Evolutionary conservation across 805 yeast species (phyloP), one percentile per base, ranked within the genome.

Genomic region (Schwanniomyces pseudopolymorphus): DNA sequence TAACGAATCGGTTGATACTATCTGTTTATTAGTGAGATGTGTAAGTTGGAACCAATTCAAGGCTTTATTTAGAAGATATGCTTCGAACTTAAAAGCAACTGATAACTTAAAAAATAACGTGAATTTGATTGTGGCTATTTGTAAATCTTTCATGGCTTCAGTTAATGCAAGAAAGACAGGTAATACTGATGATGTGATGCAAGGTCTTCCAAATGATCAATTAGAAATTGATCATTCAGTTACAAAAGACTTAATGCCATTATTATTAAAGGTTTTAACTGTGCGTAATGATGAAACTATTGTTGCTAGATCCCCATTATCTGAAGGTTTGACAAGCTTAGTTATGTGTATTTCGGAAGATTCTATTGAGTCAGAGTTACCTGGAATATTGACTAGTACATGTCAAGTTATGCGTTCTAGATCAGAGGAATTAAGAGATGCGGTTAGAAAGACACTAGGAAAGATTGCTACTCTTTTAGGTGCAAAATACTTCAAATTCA

Each of bases 361-460:
- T 1, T 70, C 72, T 20, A 69, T 87, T 22, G 78, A 76, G 16
- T 58, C 73, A 4, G 80, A 83, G 42, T 74, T 94, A 20, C 96
- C 98, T 0, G 94, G 95, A 20, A 78, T 87, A 10, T 72, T 94
- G 52, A 87, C 97, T 0, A 81, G 83, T 52, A 76, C 90, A n/a
- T 90, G 97, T 62, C 97, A 92, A 61, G 85, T 89, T 25, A 73
- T 94, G 63, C 77, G 97, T 54, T 81, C 94, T 22, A 81, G 89
- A 59, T 80, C 91, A 3, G 96, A 89, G 63, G 96, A 87, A 49
- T 72, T 91, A 35, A 83, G 99, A 69, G 97, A 94, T 58, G 81
- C 89, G 1, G 85, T 88, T 8, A 78, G 99, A 59, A 85, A 83
- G 50, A 81, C 85, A 16, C 69, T 94, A 43, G 83, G 88, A 20